Conservation (phyloP, 192 early-diverging fungal genomes). For the Umbelopsis vinacea region DNA sequence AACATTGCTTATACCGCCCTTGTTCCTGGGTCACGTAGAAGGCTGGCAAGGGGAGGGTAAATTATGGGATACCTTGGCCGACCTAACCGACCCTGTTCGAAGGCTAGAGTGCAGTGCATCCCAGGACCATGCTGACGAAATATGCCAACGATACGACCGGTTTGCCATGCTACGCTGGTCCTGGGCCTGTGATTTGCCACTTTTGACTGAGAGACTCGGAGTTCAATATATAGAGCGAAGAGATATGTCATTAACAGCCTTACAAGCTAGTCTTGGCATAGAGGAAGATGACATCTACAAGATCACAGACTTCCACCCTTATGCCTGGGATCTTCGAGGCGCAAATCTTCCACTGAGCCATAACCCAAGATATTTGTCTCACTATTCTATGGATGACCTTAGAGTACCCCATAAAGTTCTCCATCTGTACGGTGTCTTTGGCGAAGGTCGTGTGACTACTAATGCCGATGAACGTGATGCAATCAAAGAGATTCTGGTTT, state of each 20-base stretch:
- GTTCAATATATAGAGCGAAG: slow-evolving; percentile 11
- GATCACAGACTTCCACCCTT: neutral
- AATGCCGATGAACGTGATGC: neutral
- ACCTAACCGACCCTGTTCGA: slow-evolving; percentile 4
- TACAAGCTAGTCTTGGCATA: neutral
- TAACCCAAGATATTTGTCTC: slow-evolving; percentile 4
- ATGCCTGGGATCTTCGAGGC: slow-evolving; percentile 12
- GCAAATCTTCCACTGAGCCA: neutral
- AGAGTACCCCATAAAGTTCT: slow-evolving; percentile 5
- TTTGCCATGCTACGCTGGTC: slow-evolving; percentile 19
- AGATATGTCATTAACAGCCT: slow-evolving; percentile 1
- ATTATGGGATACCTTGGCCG: slow-evolving; percentile 8
- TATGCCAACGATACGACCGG: neutral
- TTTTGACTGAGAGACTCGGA: neutral
- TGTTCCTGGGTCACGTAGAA: slow-evolving; percentile 35
- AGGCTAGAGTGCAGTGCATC: neutral
- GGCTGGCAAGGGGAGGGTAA: slow-evolving; percentile 20
- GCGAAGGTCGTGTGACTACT: slow-evolving; percentile 16
- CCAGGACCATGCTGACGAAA: neutral
- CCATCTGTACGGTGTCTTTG: neutral
- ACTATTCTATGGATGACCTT: neutral
- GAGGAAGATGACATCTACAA: neutral
- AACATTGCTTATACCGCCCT: slow-evolving; percentile 49
- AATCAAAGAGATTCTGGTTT: slow-evolving; percentile 7
- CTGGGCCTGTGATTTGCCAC: slow-evolving; percentile 6